These are phyloP conservation scores for Paraphaeosphaeria minitans DNA, from an alignment of 2,329 filamentous ascomycete species.

Conservation along the genomic window DNA sequence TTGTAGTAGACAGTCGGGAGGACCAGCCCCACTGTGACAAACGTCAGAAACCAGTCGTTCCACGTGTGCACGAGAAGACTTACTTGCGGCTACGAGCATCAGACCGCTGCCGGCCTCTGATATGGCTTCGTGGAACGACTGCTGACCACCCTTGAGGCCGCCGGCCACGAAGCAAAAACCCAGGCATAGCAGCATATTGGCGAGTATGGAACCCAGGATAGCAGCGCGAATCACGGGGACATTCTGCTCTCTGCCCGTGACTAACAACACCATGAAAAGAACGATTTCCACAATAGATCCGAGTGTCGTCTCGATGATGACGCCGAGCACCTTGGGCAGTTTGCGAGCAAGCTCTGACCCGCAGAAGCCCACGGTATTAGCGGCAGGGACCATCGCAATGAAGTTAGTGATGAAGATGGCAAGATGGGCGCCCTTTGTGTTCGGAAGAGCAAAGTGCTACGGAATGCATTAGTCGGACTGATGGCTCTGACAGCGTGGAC, in stretches of 20 bases:
- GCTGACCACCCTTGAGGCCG: slow-evolving; percentile 69
- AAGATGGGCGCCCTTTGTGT: slow-evolving; percentile 56
- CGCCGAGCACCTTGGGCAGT: slow-evolving; percentile 72
- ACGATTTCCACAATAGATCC: slow-evolving; percentile 82
- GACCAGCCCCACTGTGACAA: slow-evolving; percentile 51
- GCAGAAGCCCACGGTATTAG: slow-evolving; percentile 76
- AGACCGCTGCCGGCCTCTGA: slow-evolving; percentile 80
- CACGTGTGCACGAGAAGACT: slow-evolving; percentile 43
- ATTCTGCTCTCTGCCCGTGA: slow-evolving; percentile 49
- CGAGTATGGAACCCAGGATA: slow-evolving; percentile 81
- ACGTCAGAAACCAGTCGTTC: slow-evolving; percentile 28
- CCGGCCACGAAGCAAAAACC: slow-evolving; percentile 81
- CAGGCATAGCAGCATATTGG: slow-evolving; percentile 79
- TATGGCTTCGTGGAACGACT: slow-evolving; percentile 74
- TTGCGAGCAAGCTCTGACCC: slow-evolving; percentile 75
- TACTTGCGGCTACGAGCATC: slow-evolving; percentile 74
- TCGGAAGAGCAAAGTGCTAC: slow-evolving; percentile 58
- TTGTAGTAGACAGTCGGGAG: slow-evolving; percentile 61
- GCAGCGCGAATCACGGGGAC: slow-evolving; percentile 79
- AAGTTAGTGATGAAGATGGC: slow-evolving; percentile 73
- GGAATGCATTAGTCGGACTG: slow-evolving; percentile 13
- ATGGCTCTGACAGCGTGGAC: neutral
- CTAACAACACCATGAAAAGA: slow-evolving; percentile 77
- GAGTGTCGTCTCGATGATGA: slow-evolving; percentile 64
- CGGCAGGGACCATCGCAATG: slow-evolving; percentile 77